Evolutionary conservation across 148 eudicot species (phyloP), one percentile per base, ranked within the genome.

Genomic region (Fagopyrum homotropicum): DNA sequence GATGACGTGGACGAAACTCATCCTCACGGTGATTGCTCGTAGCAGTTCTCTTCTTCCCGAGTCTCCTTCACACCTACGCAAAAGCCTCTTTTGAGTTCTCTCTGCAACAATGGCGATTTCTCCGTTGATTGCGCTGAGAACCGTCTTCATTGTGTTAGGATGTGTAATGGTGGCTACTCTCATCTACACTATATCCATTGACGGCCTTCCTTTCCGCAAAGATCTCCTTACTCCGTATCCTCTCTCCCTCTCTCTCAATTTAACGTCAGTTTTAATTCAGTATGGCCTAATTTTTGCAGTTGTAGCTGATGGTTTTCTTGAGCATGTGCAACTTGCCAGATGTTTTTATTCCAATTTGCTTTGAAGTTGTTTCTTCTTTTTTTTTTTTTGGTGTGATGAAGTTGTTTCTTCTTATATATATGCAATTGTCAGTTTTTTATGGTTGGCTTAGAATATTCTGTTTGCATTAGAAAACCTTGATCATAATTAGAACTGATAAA

Each of bases 201-300:
- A 93, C 71, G 96, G 96, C 47, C 82, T 69, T 15, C 98, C 96
- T 81, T 90, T 90, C 68, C 98, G 91, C 35, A 88, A 72, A 75
- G 84, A 91, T 52, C 87, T 93, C 52, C 91, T 89, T 61, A 85
- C 93, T 56, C 96, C 96, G 98, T 93, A 88, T 44, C 74, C 48
- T 60, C 72, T 71, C 78, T 49, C 74, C 69, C 59, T 69, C 74
- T 78, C 16, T 54, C 1, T 79, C 19, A 66, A 66, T 43, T 14
- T 17, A 66, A 40, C 19, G 9, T 40, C 3, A 14, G 15, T 66
- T 66, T 35, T 6, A 15, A 44, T 4, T 26, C 7, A 7, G 12
- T 66, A 5, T 66, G 71, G 7, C 69, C 69, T 35, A 63, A 30
- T 30, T 35, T 35, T 35, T 63, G 16, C 71, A 40, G 30, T 40